phyloP scores from a whole-genome alignment of 306 rosid species.

The Acmispon strigosus region DNA sequence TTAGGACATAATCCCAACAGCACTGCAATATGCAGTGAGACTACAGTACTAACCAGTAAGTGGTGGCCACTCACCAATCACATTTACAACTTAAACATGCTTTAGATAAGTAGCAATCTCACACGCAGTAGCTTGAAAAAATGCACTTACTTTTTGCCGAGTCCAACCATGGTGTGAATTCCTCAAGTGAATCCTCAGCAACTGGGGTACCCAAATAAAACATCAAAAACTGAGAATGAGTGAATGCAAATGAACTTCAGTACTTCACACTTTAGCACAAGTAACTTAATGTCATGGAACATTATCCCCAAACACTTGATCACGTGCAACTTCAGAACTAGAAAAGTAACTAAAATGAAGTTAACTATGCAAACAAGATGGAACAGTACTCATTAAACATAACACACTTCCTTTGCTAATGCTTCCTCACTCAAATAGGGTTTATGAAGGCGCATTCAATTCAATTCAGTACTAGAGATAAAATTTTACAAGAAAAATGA shows the following conservation, averaged over 20 bases:
- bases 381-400: neutral
- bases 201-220: conserved; percentile 39
- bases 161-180: conserved; percentile 66
- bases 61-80: neutral
- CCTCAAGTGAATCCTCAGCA: conserved; percentile 65
- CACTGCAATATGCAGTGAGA: conserved; percentile 2
- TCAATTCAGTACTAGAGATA: neutral
- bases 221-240: neutral
- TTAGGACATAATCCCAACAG: conserved; percentile 1
- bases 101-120: conserved; percentile 3
- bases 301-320: conserved; percentile 1
- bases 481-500: neutral
- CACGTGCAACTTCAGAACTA: neutral
- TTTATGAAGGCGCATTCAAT: neutral
- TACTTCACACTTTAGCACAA: conserved; percentile 10
- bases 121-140: neutral
- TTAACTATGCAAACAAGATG: neutral
- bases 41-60: conserved; percentile 4
- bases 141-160: conserved; percentile 82
- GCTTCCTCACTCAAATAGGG: neutral
- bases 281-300: neutral
- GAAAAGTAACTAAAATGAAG: conserved; percentile 2
- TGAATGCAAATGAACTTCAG: conserved; percentile 12
- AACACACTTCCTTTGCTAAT: neutral
- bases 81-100: conserved; percentile 11